These are phyloP conservation scores for Globisporangium carolinianum DNA, from an alignment of 352 stramenopile genomes.

Conservation along the genomic window DNA sequence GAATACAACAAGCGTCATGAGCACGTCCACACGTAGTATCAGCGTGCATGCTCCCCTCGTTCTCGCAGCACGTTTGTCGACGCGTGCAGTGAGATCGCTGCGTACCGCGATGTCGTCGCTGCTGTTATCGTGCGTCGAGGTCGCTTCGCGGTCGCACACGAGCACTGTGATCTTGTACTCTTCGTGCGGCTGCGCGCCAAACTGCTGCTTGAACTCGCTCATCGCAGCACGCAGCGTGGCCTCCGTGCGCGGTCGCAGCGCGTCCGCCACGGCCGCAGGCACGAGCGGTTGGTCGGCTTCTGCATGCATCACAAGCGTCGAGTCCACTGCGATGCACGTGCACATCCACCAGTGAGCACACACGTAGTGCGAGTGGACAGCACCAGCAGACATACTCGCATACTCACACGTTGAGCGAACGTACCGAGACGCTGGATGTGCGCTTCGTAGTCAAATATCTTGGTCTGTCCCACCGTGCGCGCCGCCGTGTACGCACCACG, in stretches of 20 bases:
- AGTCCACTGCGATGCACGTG: slow-evolving; percentile 40
- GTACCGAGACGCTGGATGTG: slow-evolving; percentile 72
- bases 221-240: slow-evolving; percentile 66
- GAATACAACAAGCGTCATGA: too few relatives aligned
- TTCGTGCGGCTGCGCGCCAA: slow-evolving; percentile 31
- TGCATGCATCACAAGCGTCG: slow-evolving; percentile 52
- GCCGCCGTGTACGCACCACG: slow-evolving; percentile 69
- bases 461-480: slow-evolving; percentile 63
- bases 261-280: slow-evolving; percentile 25
- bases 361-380: too few relatives aligned
- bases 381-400: not conserved
- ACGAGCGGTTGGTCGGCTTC: slow-evolving; percentile 6
- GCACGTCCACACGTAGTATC: too few relatives aligned
- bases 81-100: not conserved
- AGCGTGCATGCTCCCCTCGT: too few relatives aligned
- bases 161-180: slow-evolving; percentile 85
- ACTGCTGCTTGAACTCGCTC: slow-evolving; percentile 41
- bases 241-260: slow-evolving; percentile 47
- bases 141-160: slow-evolving; percentile 34
- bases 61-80: too few relatives aligned
- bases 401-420: not conserved
- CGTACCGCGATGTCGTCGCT: not conserved
- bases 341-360: not conserved
- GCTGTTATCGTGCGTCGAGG: not conserved
- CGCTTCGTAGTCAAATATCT: slow-evolving; percentile 75